Base-by-base conservation (phyloP, 768 basidiomycete species). In the Boletus sp. region DNA sequence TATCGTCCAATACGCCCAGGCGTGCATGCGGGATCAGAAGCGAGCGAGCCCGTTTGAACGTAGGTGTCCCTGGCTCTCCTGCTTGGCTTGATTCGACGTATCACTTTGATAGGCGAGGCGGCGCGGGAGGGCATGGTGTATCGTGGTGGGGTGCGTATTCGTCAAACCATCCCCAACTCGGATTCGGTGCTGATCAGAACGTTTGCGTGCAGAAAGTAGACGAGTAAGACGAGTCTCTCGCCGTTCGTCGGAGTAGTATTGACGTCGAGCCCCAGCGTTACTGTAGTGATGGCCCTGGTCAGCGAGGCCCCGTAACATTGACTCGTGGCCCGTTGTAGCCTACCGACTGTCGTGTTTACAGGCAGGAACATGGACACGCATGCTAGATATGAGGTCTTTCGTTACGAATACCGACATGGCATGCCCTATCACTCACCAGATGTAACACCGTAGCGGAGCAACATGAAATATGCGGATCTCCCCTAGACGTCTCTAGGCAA, bases 11-110 rank as follows among this genome's bases (percentile, higher is more conserved):
- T 87, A 89, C 64, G 81, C 91, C 3, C 78, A 77, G 57, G 71
- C 76, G 29, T 90, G 87, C 67, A 92, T 93, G 91, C 75, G 72
- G 57, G 85, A 83, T 65, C 81, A 79, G 58, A 78, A 73, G 52
- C 76, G 85, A 62, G 77, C 82, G 32, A 89, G 86, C 69, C 91
- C 91, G 2, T 93, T 92, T 62, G 84, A 90, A 72, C 80, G 87
- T 83, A 67, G 65, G 85, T 75, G 7, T 28, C 24, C 51, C 54
- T 29, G 47, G 7, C 47, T 44, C 47, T 18, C n/a, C 37, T n/a
- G 14, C 37, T 59, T 28, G 12, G 45, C 36, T 54, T 40, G 53
- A 56, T 36, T 47, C 46, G 40, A 58, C 59, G 29, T 7, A 30
- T 56, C 41, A 42, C 50, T 56, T 8, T 28, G 10, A 50, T 58